phyloP scores from a whole-genome alignment of 495 filamentous ascomycete species.

The Penicillium maclennaniae region DNA sequence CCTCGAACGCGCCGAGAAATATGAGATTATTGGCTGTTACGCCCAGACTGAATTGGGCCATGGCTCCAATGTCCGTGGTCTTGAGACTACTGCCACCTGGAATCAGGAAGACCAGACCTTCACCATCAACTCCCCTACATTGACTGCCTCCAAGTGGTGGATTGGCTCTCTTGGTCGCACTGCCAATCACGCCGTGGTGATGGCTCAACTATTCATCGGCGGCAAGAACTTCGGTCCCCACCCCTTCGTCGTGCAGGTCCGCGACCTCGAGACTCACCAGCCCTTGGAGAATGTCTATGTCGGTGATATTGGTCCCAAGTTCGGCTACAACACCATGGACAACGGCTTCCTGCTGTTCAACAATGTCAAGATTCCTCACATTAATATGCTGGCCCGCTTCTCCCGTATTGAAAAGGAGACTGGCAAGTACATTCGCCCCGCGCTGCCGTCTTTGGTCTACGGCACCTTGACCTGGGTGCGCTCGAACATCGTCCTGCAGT shows the following conservation, averaged over 20 bases:
- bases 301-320: slow-evolving; percentile 73
- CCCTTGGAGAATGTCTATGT: slow-evolving; percentile 66
- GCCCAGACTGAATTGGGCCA: slow-evolving; percentile 75
- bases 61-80: slow-evolving; percentile 68
- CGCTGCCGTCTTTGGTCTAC: slow-evolving; percentile 62
- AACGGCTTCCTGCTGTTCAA: slow-evolving; percentile 74
- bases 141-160: slow-evolving; percentile 77
- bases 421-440: slow-evolving; percentile 59
- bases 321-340: slow-evolving; percentile 70
- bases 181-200: slow-evolving; percentile 70
- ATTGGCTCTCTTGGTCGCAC: slow-evolving; percentile 69
- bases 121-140: slow-evolving; percentile 60
- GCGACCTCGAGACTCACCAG: slow-evolving; percentile 65
- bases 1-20: slow-evolving; percentile 58
- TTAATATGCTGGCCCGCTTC: slow-evolving; percentile 66
- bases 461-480: slow-evolving; percentile 72
- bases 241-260: slow-evolving; percentile 71
- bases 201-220: slow-evolving; percentile 64
- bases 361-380: slow-evolving; percentile 63
- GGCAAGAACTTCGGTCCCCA: slow-evolving; percentile 67
- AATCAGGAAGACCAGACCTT: slow-evolving; percentile 64
- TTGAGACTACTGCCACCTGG: slow-evolving; percentile 72
- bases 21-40: slow-evolving; percentile 70
- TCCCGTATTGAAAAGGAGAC: slow-evolving; percentile 58
- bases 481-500: slow-evolving; percentile 64